Conservation (phyloP, 164 flowering plant genomes). For the Vitis vinifera region DNA sequence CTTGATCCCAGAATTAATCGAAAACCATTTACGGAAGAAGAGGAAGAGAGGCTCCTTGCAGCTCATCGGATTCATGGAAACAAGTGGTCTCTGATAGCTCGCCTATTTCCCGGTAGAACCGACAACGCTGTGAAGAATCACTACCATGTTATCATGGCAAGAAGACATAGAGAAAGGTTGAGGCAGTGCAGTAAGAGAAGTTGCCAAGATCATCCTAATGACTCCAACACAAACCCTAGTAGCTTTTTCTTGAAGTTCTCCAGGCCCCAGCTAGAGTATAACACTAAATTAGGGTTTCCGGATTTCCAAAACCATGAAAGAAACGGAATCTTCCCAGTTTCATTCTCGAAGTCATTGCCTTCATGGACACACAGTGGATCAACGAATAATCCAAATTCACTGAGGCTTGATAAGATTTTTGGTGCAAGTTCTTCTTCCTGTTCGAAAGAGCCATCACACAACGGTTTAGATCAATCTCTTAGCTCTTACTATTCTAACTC, state of each 20-base stretch:
- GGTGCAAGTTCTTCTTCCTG: not conserved
- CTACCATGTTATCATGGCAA: conserved; percentile 36
- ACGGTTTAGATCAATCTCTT: not conserved
- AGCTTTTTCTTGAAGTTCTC: not conserved
- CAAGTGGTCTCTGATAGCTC: conserved; percentile 37
- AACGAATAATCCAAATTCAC: not conserved
- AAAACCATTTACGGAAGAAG: conserved; percentile 33
- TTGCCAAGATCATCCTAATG: not conserved
- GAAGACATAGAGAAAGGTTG: conserved; percentile 18
- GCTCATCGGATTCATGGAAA: conserved; percentile 31
- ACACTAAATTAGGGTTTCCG: not conserved
- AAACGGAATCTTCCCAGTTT: not conserved
- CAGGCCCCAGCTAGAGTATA: not conserved
- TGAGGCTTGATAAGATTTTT: not conserved
- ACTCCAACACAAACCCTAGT: not conserved
- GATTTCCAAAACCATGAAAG: not conserved
- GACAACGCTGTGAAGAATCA: conserved; percentile 45
- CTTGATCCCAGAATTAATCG: conserved; percentile 36
- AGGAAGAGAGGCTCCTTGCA: conserved; percentile 30
- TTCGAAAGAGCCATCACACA: too few relatives aligned
- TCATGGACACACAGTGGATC: not conserved
- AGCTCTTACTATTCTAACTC: not conserved
- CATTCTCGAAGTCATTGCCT: not conserved
- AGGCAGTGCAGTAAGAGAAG: not conserved
- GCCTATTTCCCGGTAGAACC: conserved; percentile 33